Percentiles rank a stretch among this genome's conserved stretches.
Conservation (phyloP, 2,329 filamentous ascomycete species). For the Aspergillus quadricinctus region DNA sequence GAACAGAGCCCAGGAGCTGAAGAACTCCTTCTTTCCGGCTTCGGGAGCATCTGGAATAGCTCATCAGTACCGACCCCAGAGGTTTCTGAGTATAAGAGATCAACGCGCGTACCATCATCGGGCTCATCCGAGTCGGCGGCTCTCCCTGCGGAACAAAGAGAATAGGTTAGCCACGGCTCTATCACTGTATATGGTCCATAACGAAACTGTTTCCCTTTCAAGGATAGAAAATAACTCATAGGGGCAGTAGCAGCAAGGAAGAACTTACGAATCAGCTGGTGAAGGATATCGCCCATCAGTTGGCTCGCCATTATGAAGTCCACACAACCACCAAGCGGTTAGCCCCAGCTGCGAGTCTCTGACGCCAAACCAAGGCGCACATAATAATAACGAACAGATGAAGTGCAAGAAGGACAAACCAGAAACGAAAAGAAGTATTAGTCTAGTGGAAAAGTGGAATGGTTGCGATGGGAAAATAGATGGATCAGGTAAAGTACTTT, state of each 20-base stretch:
- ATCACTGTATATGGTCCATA: background rate
- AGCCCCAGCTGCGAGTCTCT: conserved; percentile 32
- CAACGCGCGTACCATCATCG: conserved; percentile 32
- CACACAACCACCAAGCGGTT: conserved; percentile 25
- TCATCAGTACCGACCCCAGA: conserved; percentile 16
- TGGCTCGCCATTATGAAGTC: conserved; percentile 32
- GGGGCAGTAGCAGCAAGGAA: background rate
- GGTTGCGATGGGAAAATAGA: background rate
- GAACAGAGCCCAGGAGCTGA: conserved; percentile 94
- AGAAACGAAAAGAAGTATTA: background rate
- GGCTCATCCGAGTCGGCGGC: conserved; percentile 35
- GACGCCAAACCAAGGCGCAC: conserved; percentile 28
- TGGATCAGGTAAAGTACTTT: background rate
- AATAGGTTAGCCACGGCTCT: conserved; percentile 15
- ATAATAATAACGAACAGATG: conserved; percentile 29
- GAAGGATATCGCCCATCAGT: conserved; percentile 31
- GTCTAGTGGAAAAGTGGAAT: background rate
- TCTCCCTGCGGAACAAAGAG: conserved; percentile 24
- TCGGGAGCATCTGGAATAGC: conserved; percentile 59
- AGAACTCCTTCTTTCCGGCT: conserved; percentile 86
- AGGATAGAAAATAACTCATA: background rate
- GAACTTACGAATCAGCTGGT: conserved; percentile 35
- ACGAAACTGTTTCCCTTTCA: background rate
- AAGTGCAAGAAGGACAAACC: background rate
- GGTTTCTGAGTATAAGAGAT: conserved; percentile 5